phyloP scores from a whole-genome alignment of 352 stramenopile genomes.

The Vaucheria bursata region DNA sequence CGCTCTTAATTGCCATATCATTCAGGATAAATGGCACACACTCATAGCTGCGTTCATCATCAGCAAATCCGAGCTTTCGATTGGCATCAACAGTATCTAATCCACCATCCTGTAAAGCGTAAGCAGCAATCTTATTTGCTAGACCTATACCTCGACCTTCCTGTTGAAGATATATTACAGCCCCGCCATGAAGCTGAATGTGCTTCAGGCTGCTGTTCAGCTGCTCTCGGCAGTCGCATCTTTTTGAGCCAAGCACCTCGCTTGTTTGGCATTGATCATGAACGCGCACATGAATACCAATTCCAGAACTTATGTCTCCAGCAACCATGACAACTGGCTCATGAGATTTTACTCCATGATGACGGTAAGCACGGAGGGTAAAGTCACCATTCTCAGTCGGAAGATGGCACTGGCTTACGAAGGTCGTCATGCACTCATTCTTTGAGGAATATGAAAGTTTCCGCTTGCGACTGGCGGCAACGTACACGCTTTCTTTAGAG shows the following conservation, averaged over 20 bases:
- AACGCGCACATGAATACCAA: slow-evolving; percentile 69
- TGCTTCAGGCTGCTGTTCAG: slow-evolving; percentile 85
- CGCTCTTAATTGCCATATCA: slow-evolving; percentile 81
- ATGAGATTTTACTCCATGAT: slow-evolving; percentile 18
- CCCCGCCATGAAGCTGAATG: slow-evolving; percentile 75
- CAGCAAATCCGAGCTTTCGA: slow-evolving; percentile 88
- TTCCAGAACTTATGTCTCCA: slow-evolving; percentile 16
- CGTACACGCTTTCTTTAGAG: neutral
- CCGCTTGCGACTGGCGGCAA: slow-evolving; percentile 2
- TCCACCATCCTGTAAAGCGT: slow-evolving; percentile 75
- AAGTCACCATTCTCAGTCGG: slow-evolving; percentile 45
- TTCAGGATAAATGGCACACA: slow-evolving; percentile 82
- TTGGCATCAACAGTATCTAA: slow-evolving; percentile 55
- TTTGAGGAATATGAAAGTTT: neutral
- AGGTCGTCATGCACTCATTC: slow-evolving; percentile 18
- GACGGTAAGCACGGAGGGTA: slow-evolving; percentile 35
- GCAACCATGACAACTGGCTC: slow-evolving; percentile 48
- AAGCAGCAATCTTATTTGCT: slow-evolving; percentile 96
- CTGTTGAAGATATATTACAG: slow-evolving; percentile 95
- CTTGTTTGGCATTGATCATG: slow-evolving; percentile 99
- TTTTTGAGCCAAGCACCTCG: slow-evolving; percentile 91
- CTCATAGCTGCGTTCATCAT: slow-evolving; percentile 94
- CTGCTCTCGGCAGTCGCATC: slow-evolving; percentile 97
- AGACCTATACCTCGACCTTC: slow-evolving; percentile 96
- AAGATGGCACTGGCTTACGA: slow-evolving; percentile 42